Evolutionary conservation across 2,329 filamentous ascomycete genomes (phyloP).

Genomic region (Stagonosporopsis rhizophila): DNA sequence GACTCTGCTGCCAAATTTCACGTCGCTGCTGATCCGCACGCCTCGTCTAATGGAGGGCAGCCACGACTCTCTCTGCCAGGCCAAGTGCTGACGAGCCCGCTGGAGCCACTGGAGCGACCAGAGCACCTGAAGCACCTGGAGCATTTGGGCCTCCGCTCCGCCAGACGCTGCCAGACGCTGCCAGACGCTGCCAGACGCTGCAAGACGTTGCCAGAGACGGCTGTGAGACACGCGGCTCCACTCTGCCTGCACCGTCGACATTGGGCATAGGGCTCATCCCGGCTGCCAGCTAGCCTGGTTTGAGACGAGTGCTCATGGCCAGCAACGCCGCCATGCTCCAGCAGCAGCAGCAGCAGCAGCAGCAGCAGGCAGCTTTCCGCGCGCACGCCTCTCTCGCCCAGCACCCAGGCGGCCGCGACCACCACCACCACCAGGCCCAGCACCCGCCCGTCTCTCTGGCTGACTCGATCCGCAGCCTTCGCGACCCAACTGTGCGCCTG

Average conservation of each 20-base stretch:
- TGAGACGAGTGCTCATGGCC: slow-evolving; percentile 28
- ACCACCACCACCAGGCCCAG: slow-evolving; percentile 10
- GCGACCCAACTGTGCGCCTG: slow-evolving; percentile 36
- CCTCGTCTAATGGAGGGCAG: slow-evolving; percentile 20
- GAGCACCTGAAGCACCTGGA: slow-evolving; percentile 1
- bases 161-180: neutral
- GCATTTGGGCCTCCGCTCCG: neutral
- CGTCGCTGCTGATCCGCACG: slow-evolving; percentile 6
- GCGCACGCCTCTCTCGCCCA: slow-evolving; percentile 7
- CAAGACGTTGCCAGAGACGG: slow-evolving; percentile 17
- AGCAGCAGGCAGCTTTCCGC: too few relatives aligned
- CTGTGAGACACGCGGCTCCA: slow-evolving; percentile 21
- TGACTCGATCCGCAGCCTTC: slow-evolving; percentile 41
- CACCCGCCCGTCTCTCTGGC: slow-evolving; percentile 30
- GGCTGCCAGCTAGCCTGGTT: slow-evolving; percentile 38
- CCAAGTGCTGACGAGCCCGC: too few relatives aligned
- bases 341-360: slow-evolving; percentile 8
- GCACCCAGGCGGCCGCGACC: too few relatives aligned
- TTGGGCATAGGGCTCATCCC: slow-evolving; percentile 24
- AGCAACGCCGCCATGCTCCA: slow-evolving; percentile 42
- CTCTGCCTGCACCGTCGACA: slow-evolving; percentile 12
- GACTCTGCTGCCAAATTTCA: slow-evolving; percentile 8
- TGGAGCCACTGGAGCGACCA: slow-evolving; percentile 4
- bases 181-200: too few relatives aligned
- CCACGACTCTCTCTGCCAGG: too few relatives aligned